Evolutionary conservation across 2,329 filamentous ascomycete genomes (phyloP), one percentile per base, ranked within the genome.

Genomic region (Colletotrichum gigasporum): DNA sequence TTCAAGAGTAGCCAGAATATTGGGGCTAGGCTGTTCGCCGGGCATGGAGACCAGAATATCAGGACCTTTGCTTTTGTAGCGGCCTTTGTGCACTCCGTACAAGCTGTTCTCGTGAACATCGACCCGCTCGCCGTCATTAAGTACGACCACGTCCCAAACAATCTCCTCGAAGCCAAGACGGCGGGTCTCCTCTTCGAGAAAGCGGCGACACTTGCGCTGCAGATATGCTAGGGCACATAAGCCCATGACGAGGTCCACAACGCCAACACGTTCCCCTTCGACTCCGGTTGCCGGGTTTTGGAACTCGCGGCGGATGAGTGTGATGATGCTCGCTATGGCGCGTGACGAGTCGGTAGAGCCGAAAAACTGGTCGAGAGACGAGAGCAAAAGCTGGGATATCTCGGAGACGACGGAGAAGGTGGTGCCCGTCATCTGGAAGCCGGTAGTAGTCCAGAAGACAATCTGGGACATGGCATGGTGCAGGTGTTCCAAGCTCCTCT

Each of bases 291-390:
- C 83, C 0, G 88, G 87, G 62, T 89, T 88, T 54, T 85, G 83
- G 63, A 91, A 89, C 72, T 91, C 89, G 61, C 87, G 82, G 28
- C 87, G 83, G 47, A 91, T 84, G 30, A 91, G 77, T 1, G 85
- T 85, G 67, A 91, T 83, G 70, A 91, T 90, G 71, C 87, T 88
- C 2, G 88, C 87, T 63, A 91, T 89, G 10, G 89, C 88, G 39
- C 88, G 79, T 2, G 88, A 90, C 2, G 88, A 90, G 72, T 91
- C 89, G n/a, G 89, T 91, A 2, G 87, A 89, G 12, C 89, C 89
- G 26, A 91, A 85, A 37, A 90, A 84, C 67, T 88, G 85, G 70
- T 91, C 88, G 20, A 91, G 76, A 1, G 85, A 84, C 3, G 83
- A 83, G 8, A 91, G 77, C 0, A 89, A 75, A 30, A 89, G 76